Evolutionary conservation across 345 rosid genomes (phyloP).

Genomic region (Heritiera littoralis): DNA sequence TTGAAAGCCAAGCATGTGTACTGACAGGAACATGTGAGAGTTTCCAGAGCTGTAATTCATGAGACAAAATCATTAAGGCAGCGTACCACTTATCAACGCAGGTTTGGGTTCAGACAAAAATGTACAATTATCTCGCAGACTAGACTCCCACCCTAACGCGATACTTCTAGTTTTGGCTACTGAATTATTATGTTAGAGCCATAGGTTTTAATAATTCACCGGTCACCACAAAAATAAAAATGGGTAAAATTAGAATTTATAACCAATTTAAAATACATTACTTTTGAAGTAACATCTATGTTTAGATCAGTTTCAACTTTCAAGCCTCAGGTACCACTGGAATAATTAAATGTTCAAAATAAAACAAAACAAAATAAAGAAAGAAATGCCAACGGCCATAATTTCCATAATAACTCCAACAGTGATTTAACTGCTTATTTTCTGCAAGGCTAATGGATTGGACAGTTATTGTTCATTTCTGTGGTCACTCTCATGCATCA

Average conservation of each 20-base stretch:
- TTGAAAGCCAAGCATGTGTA: too few relatives aligned
- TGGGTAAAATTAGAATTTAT: not conserved
- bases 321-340: not conserved
- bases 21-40: too few relatives aligned
- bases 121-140: not conserved
- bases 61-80: too few relatives aligned
- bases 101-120: not conserved
- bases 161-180: not conserved
- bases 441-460: not conserved
- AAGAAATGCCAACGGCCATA: not conserved
- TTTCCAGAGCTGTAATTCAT: too few relatives aligned
- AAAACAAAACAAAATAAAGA: not conserved
- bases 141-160: not conserved
- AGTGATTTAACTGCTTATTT: not conserved
- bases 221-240: not conserved
- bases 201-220: not conserved
- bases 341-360: not conserved
- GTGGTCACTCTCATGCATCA: not conserved
- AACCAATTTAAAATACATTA: not conserved
- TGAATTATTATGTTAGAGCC: not conserved
- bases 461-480: not conserved
- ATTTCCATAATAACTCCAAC: not conserved
- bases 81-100: too few relatives aligned
- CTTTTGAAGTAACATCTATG: not conserved
- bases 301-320: not conserved